Evolutionary conservation across 1,284 basidiomycete genomes (phyloP), one percentile per base, ranked within the genome.

Genomic region (Clitocybe nebularis): DNA sequence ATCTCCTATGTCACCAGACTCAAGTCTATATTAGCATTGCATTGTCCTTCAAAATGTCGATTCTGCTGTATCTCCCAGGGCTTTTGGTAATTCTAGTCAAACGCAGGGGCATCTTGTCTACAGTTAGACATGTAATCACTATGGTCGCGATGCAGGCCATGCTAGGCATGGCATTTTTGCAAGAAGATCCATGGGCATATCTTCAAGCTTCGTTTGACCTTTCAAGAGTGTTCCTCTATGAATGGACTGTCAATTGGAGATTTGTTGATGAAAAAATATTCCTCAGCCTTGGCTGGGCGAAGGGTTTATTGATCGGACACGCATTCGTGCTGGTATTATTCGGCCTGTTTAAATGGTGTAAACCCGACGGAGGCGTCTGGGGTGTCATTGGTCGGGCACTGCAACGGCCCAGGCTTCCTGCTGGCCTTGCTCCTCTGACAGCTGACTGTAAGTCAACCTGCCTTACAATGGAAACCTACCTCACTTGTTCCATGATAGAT

Each of bases 221-320:
- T 44, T 83, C 83, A 1, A 82, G 96, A 9, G 75, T 82, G 9
- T 99, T 99, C 67, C 67, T 96, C 25, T 96, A 90, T 68, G 83
- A 90, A 59, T 99, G 95, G 95, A 98, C 95, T 0, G 94, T 98
- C 48, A 99, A 99, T 60, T 99, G 96, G 94, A 77, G 91, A 24
- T 89, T 97, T 56, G 52, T 99, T 1, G 66, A 75, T 16, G 89
- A 94, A 58, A 67, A 77, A 9, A 69, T 65, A 0, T 99, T 99
- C 65, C 63, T 92, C 33, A 84, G 79, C 46, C 59, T 64, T 2
- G 54, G 52, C 14, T 89, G 87, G 64, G 81, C 92, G 0, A 67
- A 60, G 25, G 61, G 66, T 0, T 71, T 99, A 13, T 67, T 98
- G 4, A 49, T 74, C 3, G 75, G 74, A 6, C 95, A 99, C 56